Evolutionary conservation across 495 filamentous ascomycete species (phyloP).

Genomic region (Tuber indicum): DNA sequence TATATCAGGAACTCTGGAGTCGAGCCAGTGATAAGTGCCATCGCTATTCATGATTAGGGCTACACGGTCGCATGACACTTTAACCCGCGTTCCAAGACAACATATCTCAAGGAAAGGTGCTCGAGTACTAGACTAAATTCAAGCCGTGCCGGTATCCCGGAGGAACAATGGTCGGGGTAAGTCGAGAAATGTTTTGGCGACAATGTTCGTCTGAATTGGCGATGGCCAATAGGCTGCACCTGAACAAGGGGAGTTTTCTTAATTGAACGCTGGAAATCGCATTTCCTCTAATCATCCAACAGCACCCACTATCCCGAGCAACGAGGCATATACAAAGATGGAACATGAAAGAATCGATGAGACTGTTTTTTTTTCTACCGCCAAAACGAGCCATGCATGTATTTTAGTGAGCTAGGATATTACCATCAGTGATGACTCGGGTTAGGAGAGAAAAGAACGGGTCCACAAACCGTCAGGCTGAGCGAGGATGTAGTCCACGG

Average conservation of each 20-base stretch:
- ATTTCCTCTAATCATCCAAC: constrained; percentile 11
- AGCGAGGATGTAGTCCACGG: constrained; percentile 86
- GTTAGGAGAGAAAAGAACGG: constrained; percentile 6
- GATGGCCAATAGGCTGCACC: constrained; percentile 33
- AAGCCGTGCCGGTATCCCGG: background rate
- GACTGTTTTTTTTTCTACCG: constrained; percentile 15
- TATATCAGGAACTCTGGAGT: background rate
- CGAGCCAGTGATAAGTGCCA: background rate
- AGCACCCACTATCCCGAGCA: constrained; percentile 8
- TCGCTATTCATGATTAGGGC: background rate
- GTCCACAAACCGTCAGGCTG: constrained; percentile 71
- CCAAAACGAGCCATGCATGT: constrained; percentile 14
- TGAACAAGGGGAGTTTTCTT: constrained; percentile 18
- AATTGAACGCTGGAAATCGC: constrained; percentile 4
- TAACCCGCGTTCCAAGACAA: background rate
- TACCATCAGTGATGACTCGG: constrained; percentile 10
- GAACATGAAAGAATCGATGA: constrained; percentile 31
- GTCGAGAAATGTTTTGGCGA: background rate
- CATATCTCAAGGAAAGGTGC: background rate
- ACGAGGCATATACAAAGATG: constrained; percentile 33
- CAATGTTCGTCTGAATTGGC: background rate
- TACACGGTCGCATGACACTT: background rate
- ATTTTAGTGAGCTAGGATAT: constrained; percentile 43
- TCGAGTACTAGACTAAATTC: background rate
- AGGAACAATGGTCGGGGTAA: background rate